phyloP scores from a whole-genome alignment of 2,329 filamentous ascomycete genomes.

The Fusarium transvaalense region DNA sequence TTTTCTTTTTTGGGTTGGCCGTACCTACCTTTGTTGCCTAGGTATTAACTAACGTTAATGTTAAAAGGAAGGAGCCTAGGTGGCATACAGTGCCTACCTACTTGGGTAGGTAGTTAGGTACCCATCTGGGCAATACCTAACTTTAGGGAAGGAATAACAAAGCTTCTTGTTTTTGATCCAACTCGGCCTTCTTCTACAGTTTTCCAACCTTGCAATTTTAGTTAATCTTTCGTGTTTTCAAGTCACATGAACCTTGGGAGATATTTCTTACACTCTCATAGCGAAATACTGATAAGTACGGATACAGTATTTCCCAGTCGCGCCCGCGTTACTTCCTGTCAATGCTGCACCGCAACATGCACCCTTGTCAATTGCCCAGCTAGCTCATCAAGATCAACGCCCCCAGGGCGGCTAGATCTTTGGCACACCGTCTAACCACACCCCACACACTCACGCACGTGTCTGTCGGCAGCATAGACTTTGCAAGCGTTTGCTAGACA shows the following conservation, averaged over 20 bases:
- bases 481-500: conserved; percentile 19
- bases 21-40: no score
- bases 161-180: neutral
- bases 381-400: conserved; percentile 34
- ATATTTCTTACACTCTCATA: neutral
- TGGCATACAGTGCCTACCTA: neutral
- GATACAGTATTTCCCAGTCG: neutral
- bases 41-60: no score
- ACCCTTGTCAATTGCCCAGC: conserved; percentile 25
- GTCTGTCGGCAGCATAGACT: conserved; percentile 17
- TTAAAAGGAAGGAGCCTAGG: neutral
- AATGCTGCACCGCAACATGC: neutral
- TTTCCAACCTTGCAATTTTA: neutral
- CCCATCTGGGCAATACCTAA: neutral
- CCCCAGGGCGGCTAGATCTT: conserved; percentile 38
- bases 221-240: neutral
- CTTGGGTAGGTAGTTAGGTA: neutral
- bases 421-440: conserved; percentile 9
- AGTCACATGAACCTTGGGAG: neutral
- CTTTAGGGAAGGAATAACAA: neutral
- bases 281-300: neutral
- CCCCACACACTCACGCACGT: conserved; percentile 25
- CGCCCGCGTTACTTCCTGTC: neutral
- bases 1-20: no score
- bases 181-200: neutral